Percentiles rank a stretch among this genome's conserved stretches.
Conservation (phyloP, 1,139 yeast species). For the Hansenula anomala region DNA sequence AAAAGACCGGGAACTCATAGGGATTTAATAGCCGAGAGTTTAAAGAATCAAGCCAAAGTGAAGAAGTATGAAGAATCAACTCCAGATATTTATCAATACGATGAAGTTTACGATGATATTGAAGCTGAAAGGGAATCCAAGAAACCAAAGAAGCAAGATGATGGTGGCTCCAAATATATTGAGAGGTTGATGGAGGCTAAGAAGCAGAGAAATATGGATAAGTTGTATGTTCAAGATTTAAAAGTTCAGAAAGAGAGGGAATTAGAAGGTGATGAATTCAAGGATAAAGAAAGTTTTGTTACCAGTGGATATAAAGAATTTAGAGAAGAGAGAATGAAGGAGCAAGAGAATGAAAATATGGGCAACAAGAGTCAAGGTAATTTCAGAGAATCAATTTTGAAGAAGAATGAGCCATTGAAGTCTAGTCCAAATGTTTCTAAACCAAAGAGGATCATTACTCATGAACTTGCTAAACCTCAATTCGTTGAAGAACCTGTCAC, state of each 20-base stretch:
- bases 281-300: slow-evolving; percentile 38
- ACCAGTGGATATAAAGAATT: slow-evolving; percentile 36
- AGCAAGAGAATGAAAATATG: neutral
- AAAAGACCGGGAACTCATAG: no score
- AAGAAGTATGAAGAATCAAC: slow-evolving; percentile 2
- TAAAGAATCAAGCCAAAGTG: neutral
- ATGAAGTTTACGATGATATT: slow-evolving; percentile 24
- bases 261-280: slow-evolving; percentile 30
- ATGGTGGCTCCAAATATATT: slow-evolving; percentile 21
- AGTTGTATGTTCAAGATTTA: slow-evolving; percentile 28
- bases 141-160: neutral
- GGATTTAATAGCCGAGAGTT: slow-evolving; percentile 4
- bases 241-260: slow-evolving; percentile 27
- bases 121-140: neutral
- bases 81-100: slow-evolving; percentile 19
- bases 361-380: no score
- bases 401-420: no score
- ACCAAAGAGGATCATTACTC: no score
- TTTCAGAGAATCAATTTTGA: no score
- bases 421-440: no score
- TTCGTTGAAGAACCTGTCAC: no score
- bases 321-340: slow-evolving; percentile 20
- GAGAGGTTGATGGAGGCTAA: slow-evolving; percentile 33
- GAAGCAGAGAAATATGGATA: slow-evolving; percentile 35
- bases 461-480: no score